phyloP scores from a whole-genome alignment of 805 yeast species.

The Nakazawaea ernobii region DNA sequence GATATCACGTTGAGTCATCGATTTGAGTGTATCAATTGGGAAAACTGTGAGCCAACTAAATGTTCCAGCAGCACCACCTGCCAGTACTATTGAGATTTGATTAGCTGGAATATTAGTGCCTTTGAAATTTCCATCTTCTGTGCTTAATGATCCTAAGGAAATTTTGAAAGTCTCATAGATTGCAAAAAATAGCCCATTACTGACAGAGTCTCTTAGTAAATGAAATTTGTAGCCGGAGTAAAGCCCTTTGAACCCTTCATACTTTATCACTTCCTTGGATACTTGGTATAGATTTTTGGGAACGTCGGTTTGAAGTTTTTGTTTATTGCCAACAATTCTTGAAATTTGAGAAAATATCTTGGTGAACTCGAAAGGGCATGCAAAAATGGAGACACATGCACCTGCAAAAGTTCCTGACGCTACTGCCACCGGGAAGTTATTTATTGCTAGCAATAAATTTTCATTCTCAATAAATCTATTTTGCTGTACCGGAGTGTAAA shows the following conservation, averaged over 20 bases:
- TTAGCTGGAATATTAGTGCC: slow-evolving; percentile 24
- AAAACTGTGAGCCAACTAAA: slow-evolving; percentile 70
- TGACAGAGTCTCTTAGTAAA: slow-evolving; percentile 59
- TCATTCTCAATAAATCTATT: background rate
- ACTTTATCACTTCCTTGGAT: slow-evolving; percentile 45
- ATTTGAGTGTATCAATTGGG: slow-evolving; percentile 78
- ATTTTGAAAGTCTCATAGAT: slow-evolving; percentile 70
- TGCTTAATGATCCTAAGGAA: slow-evolving; percentile 27
- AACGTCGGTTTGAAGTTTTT: slow-evolving; percentile 14
- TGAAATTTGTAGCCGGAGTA: slow-evolving; percentile 74
- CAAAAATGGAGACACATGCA: slow-evolving; percentile 51
- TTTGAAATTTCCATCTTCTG: slow-evolving; percentile 8
- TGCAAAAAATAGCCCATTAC: slow-evolving; percentile 69
- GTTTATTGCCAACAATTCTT: slow-evolving; percentile 32
- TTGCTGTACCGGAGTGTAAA: slow-evolving; percentile 14
- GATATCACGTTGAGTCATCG: slow-evolving; percentile 68
- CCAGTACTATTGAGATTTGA: slow-evolving; percentile 47
- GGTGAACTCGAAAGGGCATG: slow-evolving; percentile 83
- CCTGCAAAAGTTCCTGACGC: slow-evolving; percentile 67
- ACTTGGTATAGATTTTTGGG: slow-evolving; percentile 33
- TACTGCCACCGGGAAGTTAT: slow-evolving; percentile 41
- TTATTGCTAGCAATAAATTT: slow-evolving; percentile 14
- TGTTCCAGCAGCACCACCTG: slow-evolving; percentile 80
- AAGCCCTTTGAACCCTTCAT: slow-evolving; percentile 58
- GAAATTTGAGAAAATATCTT: slow-evolving; percentile 76